Conservation (phyloP, 2,329 filamentous ascomycete genomes). For the Nectriaceae sp. region DNA sequence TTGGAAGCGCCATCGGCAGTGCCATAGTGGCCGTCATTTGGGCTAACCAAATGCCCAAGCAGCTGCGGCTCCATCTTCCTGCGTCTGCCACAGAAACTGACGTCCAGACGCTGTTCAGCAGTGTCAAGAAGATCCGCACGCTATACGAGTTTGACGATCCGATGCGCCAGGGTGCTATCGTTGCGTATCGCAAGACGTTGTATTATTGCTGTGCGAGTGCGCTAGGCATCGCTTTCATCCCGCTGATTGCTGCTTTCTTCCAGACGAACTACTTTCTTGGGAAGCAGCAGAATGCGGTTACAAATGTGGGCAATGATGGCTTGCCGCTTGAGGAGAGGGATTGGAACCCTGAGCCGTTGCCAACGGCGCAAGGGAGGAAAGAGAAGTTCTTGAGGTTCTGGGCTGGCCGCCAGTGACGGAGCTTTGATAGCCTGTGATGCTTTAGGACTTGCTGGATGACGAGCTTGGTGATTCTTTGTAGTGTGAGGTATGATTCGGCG, state of each 20-base stretch:
- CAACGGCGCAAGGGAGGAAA: slow-evolving; percentile 21
- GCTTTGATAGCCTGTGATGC: too few species aligned
- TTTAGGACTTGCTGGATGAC: too few species aligned
- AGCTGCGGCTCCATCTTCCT: slow-evolving; percentile 26
- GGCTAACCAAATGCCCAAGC: slow-evolving; percentile 32
- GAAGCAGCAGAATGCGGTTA: slow-evolving; percentile 33
- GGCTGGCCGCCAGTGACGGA: slow-evolving; percentile 15
- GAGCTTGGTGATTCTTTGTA: too few species aligned
- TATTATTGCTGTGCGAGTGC: slow-evolving; percentile 37
- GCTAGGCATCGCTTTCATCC: slow-evolving; percentile 34
- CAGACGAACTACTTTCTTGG: slow-evolving; percentile 40
- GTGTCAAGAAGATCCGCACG: slow-evolving; percentile 34
- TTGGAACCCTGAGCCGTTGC: slow-evolving; percentile 16
- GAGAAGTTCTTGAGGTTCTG: slow-evolving; percentile 31
- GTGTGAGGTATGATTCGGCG: too few species aligned
- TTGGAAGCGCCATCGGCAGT: slow-evolving; percentile 38
- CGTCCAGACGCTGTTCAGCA: slow-evolving; percentile 33
- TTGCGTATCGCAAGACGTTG: slow-evolving; percentile 35
- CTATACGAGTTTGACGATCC: slow-evolving; percentile 34
- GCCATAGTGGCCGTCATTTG: slow-evolving; percentile 39
- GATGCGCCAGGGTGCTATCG: slow-evolving; percentile 34
- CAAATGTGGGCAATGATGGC: slow-evolving; percentile 29
- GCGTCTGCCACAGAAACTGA: slow-evolving; percentile 20
- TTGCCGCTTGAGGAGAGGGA: slow-evolving; percentile 21
- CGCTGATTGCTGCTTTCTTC: slow-evolving; percentile 37